Evolutionary conservation across 1,284 basidiomycete genomes (phyloP).

Genomic region (Cerrena zonata): DNA sequence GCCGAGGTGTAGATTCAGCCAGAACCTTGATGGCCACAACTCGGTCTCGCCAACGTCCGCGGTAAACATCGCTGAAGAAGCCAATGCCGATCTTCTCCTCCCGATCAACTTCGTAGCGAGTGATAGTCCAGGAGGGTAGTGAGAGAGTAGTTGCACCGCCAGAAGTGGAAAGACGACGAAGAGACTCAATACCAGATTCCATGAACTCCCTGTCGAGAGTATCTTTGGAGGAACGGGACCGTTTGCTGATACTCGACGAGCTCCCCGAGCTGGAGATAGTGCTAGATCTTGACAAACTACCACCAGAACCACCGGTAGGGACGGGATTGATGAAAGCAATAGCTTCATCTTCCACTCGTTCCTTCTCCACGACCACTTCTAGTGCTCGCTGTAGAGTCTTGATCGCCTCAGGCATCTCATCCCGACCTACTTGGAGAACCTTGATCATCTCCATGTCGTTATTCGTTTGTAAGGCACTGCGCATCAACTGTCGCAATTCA

Average conservation of each 20-base stretch:
- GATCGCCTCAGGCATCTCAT: constrained; percentile 74
- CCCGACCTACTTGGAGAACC: constrained; percentile 55
- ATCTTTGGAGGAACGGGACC: constrained; percentile 17
- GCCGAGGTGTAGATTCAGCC: constrained; percentile 32
- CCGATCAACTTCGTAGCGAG: constrained; percentile 60
- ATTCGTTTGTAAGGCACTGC: constrained; percentile 47
- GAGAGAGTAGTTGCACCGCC: constrained; percentile 23
- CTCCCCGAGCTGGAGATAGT: constrained; percentile 10
- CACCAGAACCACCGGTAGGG: neutral
- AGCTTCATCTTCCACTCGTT: constrained; percentile 11
- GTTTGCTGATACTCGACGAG: neutral
- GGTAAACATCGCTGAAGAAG: constrained; percentile 67
- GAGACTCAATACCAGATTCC: constrained; percentile 44
- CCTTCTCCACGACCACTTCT: constrained; percentile 43
- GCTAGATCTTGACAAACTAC: constrained; percentile 14
- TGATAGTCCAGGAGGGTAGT: constrained; percentile 71
- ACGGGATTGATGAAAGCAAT: neutral
- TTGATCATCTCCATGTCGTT: constrained; percentile 62
- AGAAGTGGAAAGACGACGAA: constrained; percentile 35
- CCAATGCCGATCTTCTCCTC: constrained; percentile 61
- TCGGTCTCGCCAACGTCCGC: constrained; percentile 55
- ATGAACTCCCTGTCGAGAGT: constrained; percentile 42
- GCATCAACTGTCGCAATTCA: constrained; percentile 55
- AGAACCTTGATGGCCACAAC: constrained; percentile 50
- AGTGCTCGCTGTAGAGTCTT: constrained; percentile 70